Percentiles rank a stretch among this genome's conserved stretches.
phyloP scores from a whole-genome alignment of 306 rosid species.

The Ochetophila trinervis region DNA sequence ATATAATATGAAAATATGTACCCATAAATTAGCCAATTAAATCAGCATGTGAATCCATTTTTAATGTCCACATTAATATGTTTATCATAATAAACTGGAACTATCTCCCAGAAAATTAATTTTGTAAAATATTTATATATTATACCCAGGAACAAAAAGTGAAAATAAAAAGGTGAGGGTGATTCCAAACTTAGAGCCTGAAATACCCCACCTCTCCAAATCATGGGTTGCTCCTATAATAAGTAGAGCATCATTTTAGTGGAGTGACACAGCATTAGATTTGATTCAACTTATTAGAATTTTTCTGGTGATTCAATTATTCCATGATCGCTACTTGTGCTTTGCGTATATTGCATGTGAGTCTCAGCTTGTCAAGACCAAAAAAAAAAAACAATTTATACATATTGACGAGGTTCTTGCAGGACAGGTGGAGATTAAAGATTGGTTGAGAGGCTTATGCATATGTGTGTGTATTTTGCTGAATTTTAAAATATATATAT shows the following conservation, averaged over 20 bases:
- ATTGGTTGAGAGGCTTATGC: background rate
- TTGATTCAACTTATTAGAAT: slow-evolving; percentile 2
- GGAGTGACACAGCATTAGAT: slow-evolving; percentile 5
- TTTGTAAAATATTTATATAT: no score
- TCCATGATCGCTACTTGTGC: background rate
- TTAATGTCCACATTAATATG: no score
- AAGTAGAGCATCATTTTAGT: slow-evolving; percentile 17
- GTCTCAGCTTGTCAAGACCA: slow-evolving; percentile 4
- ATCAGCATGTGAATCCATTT: no score
- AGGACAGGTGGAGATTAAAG: slow-evolving; percentile 11
- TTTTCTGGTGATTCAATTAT: slow-evolving; percentile 5
- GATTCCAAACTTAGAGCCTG: slow-evolving; percentile 12
- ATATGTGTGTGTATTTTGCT: no score
- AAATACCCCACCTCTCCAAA: slow-evolving; percentile 13
- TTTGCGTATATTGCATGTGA: slow-evolving; percentile 33
- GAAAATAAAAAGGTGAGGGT: background rate
- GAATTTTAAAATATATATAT: no score
- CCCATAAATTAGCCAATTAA: no score
- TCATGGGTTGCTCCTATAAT: slow-evolving; percentile 8
- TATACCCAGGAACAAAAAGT: background rate
- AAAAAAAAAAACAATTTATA: no score
- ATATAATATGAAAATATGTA: no score
- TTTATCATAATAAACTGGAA: no score
- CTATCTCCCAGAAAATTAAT: no score
- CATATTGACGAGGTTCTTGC: no score